These are phyloP conservation scores for Solanum bulbocastanum DNA, from an alignment of 257 asterid species.

Conservation along the genomic window DNA sequence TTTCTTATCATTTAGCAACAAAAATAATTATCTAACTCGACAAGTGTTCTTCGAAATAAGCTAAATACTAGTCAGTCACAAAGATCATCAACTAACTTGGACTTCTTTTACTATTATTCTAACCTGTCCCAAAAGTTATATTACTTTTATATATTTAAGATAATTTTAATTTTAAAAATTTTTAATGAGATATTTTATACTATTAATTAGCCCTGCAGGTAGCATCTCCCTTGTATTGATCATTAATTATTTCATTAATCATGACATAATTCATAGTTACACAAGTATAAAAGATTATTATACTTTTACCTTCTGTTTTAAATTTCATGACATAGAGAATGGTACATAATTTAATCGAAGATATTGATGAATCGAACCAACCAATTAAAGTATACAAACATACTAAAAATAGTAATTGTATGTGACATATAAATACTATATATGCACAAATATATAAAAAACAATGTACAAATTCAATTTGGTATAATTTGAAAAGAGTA, in stretches of 20 bases:
- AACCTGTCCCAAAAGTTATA: background rate
- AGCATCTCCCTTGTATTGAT: background rate
- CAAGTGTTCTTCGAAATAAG: background rate
- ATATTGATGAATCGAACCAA: background rate
- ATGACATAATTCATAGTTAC: background rate
- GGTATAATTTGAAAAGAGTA: background rate
- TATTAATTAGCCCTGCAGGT: background rate
- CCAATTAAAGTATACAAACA: background rate
- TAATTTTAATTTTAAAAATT: background rate
- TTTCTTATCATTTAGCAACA: background rate
- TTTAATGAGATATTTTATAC: background rate
- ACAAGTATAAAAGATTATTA: background rate
- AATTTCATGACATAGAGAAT: background rate
- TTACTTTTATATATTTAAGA: background rate
- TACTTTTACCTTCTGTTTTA: no score
- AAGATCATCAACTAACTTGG: background rate
- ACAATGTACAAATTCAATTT: background rate
- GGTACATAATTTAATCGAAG: background rate
- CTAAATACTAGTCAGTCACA: background rate
- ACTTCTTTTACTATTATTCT: background rate
- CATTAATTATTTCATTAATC: background rate
- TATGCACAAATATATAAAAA: background rate
- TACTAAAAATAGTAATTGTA: background rate
- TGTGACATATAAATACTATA: background rate
- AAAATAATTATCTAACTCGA: background rate